Conservation (phyloP, 2,329 filamentous ascomycete genomes). For the Cordyceps cateniannulata region DNA sequence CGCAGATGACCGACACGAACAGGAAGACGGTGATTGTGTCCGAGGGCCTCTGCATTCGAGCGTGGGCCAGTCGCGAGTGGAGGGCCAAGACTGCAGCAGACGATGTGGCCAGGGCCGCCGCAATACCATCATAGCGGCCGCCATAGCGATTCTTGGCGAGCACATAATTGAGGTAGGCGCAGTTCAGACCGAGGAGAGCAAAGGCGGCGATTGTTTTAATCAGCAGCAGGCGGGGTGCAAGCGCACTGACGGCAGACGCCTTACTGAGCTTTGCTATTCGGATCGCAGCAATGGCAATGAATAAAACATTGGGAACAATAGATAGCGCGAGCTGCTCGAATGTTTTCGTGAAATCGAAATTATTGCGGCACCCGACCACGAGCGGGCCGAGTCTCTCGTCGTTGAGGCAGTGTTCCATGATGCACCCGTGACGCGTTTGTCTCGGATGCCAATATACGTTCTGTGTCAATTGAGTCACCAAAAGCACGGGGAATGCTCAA, state of each 20-base stretch:
- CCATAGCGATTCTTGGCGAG: not conserved
- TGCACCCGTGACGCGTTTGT: not conserved
- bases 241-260: not conserved
- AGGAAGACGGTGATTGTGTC: conserved; percentile 1
- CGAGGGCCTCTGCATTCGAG: not conserved
- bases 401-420: not conserved
- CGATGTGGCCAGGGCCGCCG: not conserved
- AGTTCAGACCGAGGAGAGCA: not conserved
- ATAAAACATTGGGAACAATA: not conserved
- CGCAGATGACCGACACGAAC: not conserved
- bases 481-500: not conserved
- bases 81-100: not conserved
- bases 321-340: conserved; percentile 4
- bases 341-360: conserved; percentile 10
- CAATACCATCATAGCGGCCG: not conserved
- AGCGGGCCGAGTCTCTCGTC: not conserved
- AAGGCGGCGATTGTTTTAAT: not conserved
- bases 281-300: not conserved
- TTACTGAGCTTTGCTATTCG: not conserved
- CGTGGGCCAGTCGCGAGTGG: not conserved
- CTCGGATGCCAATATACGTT: not conserved
- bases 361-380: conserved; percentile 3
- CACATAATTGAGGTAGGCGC: not conserved
- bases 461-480: not conserved
- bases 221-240: not conserved